These are phyloP conservation scores for Pistacia vera DNA, from an alignment of 345 rosid species.

Conservation along the genomic window DNA sequence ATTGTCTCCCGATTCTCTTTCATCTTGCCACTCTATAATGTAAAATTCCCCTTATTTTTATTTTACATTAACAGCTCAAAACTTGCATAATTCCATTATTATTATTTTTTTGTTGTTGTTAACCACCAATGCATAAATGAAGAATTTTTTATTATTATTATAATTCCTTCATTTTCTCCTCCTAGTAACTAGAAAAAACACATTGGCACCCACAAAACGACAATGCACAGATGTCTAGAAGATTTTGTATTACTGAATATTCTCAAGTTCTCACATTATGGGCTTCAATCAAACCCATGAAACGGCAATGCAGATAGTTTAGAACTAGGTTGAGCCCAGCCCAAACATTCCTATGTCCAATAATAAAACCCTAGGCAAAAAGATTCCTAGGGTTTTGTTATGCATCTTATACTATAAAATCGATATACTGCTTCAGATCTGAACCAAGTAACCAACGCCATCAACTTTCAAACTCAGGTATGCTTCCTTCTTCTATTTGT, in stretches of 20 bases:
- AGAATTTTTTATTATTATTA: too few species aligned
- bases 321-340: too few species aligned
- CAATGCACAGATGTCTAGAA: too few species aligned
- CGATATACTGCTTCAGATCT: not conserved
- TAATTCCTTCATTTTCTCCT: not conserved
- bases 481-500: not conserved
- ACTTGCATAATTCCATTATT: too few species aligned
- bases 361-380: not conserved
- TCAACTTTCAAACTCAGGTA: not conserved
- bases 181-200: not conserved
- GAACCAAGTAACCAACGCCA: not conserved
- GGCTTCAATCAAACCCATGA: not conserved
- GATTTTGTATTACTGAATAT: too few species aligned
- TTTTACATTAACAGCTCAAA: too few species aligned
- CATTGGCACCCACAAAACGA: too few species aligned
- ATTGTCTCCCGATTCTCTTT: not conserved
- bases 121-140: too few species aligned
- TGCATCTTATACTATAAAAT: not conserved
- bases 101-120: too few species aligned
- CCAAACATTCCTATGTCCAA: not conserved
- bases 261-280: too few species aligned
- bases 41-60: too few species aligned
- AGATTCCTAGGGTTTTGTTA: conserved; percentile 14
- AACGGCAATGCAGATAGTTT: not conserved
- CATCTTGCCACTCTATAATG: not conserved